Evolutionary conservation across 345 rosid genomes (phyloP).

Genomic region (Eutrema yunnanense): DNA sequence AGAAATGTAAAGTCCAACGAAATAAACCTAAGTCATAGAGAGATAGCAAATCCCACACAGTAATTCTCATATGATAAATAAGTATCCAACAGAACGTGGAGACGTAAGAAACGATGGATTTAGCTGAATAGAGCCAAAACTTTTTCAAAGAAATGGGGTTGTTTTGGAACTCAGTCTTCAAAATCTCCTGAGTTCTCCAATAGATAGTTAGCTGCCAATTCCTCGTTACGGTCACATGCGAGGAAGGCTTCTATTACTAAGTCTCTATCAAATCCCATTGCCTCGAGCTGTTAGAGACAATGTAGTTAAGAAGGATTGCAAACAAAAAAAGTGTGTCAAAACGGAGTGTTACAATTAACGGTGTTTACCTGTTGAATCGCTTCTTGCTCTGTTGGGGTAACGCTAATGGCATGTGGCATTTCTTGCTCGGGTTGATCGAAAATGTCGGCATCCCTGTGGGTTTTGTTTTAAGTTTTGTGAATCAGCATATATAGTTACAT

Average conservation of each 20-base stretch:
- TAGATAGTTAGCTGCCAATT: conserved; percentile 94
- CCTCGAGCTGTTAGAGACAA: conserved; percentile 57
- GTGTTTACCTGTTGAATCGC: conserved; percentile 72
- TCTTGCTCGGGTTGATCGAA: conserved; percentile 91
- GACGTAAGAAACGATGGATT: not conserved
- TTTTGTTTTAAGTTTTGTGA: not conserved
- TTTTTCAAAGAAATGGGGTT: not conserved
- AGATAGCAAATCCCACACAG: conserved; percentile 5
- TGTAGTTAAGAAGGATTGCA: not conserved
- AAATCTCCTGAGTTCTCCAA: conserved; percentile 92
- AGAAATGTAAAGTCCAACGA: not conserved
- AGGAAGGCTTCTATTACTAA: conserved; percentile 97
- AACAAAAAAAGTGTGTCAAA: not conserved
- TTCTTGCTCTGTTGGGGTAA: conserved; percentile 94
- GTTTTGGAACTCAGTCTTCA: conserved; percentile 54
- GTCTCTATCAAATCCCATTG: conserved; percentile 95
- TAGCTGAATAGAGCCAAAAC: conserved; percentile 18
- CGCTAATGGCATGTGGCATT: conserved; percentile 85
- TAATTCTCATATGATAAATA: not conserved
- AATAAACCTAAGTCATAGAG: not conserved
- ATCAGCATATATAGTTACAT: conserved; percentile 1
- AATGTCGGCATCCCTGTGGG: conserved; percentile 49
- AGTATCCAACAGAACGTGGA: not conserved
- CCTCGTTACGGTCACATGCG: conserved; percentile 97
- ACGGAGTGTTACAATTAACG: not conserved